Evolutionary conservation across 768 basidiomycete species (phyloP).

Genomic region (Melanogaster broomeanus): DNA sequence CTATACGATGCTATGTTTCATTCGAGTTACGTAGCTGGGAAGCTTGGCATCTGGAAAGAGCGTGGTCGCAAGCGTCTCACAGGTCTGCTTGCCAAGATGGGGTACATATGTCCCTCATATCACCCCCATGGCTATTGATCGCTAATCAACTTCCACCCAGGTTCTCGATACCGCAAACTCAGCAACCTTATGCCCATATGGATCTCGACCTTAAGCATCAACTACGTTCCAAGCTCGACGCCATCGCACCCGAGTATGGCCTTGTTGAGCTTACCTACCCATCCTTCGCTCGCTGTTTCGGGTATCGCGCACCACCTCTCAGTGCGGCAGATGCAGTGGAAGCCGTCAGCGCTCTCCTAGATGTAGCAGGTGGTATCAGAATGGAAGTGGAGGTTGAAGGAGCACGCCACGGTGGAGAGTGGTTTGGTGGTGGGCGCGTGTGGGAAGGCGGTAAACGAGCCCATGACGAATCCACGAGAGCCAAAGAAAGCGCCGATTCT

Average conservation of each 20-base stretch:
- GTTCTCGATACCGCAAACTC: slow-evolving; percentile 92
- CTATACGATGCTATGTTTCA: slow-evolving; percentile 98
- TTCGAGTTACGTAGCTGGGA: slow-evolving; percentile 93
- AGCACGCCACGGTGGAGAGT: slow-evolving; percentile 88
- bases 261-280: slow-evolving; percentile 92
- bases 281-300: slow-evolving; percentile 90
- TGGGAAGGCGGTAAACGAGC: slow-evolving; percentile 64
- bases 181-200: slow-evolving; percentile 95
- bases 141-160: slow-evolving; percentile 42
- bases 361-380: slow-evolving; percentile 87
- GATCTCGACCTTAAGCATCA: slow-evolving; percentile 88
- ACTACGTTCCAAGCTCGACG: slow-evolving; percentile 78
- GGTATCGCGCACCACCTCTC: slow-evolving; percentile 84
- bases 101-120: slow-evolving; percentile 50
- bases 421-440: slow-evolving; percentile 83
- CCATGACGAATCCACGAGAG: slow-evolving; percentile 37
- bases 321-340: slow-evolving; percentile 95
- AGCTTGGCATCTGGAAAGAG: slow-evolving; percentile 96
- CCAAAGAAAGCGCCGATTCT: slow-evolving; percentile 27
- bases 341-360: slow-evolving; percentile 81
- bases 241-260: slow-evolving; percentile 93
- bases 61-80: slow-evolving; percentile 85
- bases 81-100: slow-evolving; percentile 97
- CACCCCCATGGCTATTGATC: neutral
- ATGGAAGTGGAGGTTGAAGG: slow-evolving; percentile 92